A percentile compares a stretch with the other conserved stretches of the same genome.
Evolutionary conservation across 257 asterid species (phyloP).

Genomic region (Coffea canephora): DNA sequence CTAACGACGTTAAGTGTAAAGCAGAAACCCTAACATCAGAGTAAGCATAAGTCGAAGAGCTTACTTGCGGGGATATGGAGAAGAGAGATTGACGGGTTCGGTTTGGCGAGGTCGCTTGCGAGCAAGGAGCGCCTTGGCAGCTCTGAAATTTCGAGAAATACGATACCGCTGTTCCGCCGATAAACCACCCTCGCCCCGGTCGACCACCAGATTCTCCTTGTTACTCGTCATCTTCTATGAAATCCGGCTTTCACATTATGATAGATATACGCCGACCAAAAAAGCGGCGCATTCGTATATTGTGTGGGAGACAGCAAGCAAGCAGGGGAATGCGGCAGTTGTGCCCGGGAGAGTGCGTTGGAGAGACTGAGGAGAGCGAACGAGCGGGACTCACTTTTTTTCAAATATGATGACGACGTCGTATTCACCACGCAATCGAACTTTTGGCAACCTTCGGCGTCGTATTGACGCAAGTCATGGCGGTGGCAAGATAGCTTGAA

Average conservation of each 20-base stretch:
- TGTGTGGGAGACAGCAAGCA: too few species aligned
- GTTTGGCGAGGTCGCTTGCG: conserved; percentile 62
- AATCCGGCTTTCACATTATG: too few species aligned
- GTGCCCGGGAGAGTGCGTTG: neutral
- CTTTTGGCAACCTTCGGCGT: too few species aligned
- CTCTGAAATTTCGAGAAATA: conserved; percentile 69
- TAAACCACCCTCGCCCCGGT: conserved; percentile 44
- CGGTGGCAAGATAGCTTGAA: neutral
- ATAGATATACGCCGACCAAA: too few species aligned
- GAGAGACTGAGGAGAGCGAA: neutral
- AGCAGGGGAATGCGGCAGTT: neutral
- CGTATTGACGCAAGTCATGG: neutral
- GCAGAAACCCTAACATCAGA: neutral
- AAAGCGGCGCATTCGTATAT: too few species aligned
- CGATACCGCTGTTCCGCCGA: conserved; percentile 82
- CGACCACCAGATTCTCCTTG: conserved; percentile 50
- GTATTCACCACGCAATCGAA: too few species aligned
- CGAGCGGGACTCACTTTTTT: neutral
- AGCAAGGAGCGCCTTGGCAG: conserved; percentile 77
- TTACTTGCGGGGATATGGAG: conserved; percentile 28
- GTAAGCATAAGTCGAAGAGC: conserved; percentile 1
- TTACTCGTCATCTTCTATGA: conserved; percentile 32
- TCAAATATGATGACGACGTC: too few species aligned
- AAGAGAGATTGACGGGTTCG: conserved; percentile 8
- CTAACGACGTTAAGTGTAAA: too few species aligned